phyloP scores from a whole-genome alignment of 225 moss, liverwort and hornwort species.

The Polytrichum commune region DNA sequence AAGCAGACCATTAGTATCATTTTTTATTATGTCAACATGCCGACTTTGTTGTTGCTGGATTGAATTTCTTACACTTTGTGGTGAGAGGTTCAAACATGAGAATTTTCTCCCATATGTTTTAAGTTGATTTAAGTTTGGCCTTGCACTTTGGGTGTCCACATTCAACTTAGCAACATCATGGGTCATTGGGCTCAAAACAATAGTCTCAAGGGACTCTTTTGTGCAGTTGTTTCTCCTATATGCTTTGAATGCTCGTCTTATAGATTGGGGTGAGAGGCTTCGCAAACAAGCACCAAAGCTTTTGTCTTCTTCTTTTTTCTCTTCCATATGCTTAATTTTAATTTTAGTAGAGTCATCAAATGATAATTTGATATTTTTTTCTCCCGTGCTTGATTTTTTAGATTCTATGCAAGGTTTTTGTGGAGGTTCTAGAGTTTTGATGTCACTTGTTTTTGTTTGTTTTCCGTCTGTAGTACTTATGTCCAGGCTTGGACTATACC shows the following conservation, averaged over 20 bases:
- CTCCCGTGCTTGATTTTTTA: no score
- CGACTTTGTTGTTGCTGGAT: not conserved
- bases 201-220: not conserved
- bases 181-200: not conserved
- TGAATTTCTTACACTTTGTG: not conserved
- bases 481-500: no score
- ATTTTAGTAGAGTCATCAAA: not conserved
- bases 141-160: not conserved
- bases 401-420: no score
- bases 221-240: not conserved
- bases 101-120: not conserved
- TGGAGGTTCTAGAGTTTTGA: no score
- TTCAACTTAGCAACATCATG: not conserved
- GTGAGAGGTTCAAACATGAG: not conserved
- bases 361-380: not conserved
- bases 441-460: no score
- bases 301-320: not conserved
- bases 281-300: not conserved
- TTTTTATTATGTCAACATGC: not conserved
- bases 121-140: not conserved
- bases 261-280: constrained; percentile 2
- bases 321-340: not conserved
- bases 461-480: no score
- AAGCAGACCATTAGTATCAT: not conserved
- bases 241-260: not conserved